Conservation (phyloP, 2,329 filamentous ascomycete genomes). For the Pseudogymnoascus sp. region DNA sequence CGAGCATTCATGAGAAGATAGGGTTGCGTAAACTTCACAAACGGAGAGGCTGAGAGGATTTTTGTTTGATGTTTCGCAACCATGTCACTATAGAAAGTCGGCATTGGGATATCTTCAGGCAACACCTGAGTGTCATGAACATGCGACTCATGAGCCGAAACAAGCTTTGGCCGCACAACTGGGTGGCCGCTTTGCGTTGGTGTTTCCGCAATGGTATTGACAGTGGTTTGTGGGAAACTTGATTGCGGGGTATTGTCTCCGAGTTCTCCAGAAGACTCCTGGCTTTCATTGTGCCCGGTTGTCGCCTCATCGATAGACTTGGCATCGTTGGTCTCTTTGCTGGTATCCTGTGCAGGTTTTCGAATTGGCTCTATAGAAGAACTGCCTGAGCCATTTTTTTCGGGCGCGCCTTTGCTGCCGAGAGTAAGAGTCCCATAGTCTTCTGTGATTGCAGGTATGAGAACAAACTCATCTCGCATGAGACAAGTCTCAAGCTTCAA, state of each 20-base stretch:
- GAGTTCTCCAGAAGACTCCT: neutral
- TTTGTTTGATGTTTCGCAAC: conserved; percentile 89
- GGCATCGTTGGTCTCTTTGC: neutral
- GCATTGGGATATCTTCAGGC: conserved; percentile 72
- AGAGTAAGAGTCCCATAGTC: conserved; percentile 27
- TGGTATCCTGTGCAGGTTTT: neutral
- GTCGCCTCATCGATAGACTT: conserved; percentile 6
- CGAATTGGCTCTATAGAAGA: conserved; percentile 16
- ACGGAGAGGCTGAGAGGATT: conserved; percentile 88
- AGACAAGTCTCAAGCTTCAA: conserved; percentile 90
- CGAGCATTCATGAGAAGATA: conserved; percentile 87
- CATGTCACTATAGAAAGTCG: conserved; percentile 91
- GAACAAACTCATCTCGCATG: conserved; percentile 84
- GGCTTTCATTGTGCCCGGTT: neutral
- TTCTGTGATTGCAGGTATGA: conserved; percentile 60
- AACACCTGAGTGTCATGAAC: conserved; percentile 41
- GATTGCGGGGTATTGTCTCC: neutral
- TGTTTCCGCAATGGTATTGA: conserved; percentile 9
- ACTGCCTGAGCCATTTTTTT: conserved; percentile 13
- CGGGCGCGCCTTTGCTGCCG: neutral
- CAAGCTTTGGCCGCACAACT: conserved; percentile 16
- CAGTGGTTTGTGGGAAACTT: conserved; percentile 1
- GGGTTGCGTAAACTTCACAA: conserved; percentile 89
- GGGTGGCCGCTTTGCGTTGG: conserved; percentile 10
- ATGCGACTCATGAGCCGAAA: conserved; percentile 31